Base-by-base conservation (phyloP, 805 yeast genomes). In the Tetrapisispora pingtungensis region DNA sequence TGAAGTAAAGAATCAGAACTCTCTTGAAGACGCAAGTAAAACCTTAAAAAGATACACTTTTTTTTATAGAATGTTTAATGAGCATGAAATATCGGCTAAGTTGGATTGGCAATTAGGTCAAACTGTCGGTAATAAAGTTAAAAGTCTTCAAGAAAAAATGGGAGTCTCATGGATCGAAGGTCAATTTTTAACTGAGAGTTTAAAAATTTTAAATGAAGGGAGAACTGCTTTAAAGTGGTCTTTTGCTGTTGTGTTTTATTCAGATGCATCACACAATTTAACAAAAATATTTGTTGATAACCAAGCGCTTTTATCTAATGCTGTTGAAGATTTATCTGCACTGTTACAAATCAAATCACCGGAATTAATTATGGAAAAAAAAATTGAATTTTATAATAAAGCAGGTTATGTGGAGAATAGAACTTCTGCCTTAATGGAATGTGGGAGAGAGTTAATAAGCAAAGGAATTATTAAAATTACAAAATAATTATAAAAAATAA, bases 221-320 rank as follows among this genome's bases (percentile, higher is more conserved):
- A 70, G 97, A 46, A 77, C 78, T 36, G 77, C 86, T 1, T 68
- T 93, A 42, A 84, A 87, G 67, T 93, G 97, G 97, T 78, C 96
- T 0, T 89, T 85, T 64, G 88, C 86, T 2, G 75, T 87, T 53
- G 80, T 86, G 12, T 90, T 67, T 56, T 85, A 80, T 58, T 67
- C 87, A 30, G 72, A 70, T 33, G 61, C 66, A 27, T 65, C 67
- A 6, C 71, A 74, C 42, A 71, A 78, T 46, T 73, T 73, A 45
- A 74, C 81, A 10, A 69, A 72, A 32, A 73, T 85, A 7, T 77
- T 87, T 53, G 94, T 86, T 55, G 77, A 74, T 46, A 79, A 79
- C 55, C 94, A 85, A 61, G 76, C 71, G 42, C 75, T 73, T 42
- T 65, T 86, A 31, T 77, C 77, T 45, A 65, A 71, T 46, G 77